Evolutionary conservation across 352 stramenopile species (phyloP).

Genomic region (Phytopythium cucurbitacearum): DNA sequence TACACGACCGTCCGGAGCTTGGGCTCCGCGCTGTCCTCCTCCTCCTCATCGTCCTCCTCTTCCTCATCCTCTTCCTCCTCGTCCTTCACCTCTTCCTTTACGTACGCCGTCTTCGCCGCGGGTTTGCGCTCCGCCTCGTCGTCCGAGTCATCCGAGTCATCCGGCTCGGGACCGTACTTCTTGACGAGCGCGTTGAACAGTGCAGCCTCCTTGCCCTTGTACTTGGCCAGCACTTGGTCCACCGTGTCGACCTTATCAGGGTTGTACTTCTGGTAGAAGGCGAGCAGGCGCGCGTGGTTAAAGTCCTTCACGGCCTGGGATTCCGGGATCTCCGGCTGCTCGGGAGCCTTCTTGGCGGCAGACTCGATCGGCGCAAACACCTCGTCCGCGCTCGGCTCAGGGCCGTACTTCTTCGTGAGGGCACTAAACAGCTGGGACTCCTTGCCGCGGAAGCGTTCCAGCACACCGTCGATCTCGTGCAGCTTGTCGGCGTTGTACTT

Average conservation of each 20-base stretch:
- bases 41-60: constrained; percentile 37
- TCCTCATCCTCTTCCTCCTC: constrained; percentile 35
- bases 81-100: constrained; percentile 14
- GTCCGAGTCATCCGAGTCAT: constrained; percentile 66
- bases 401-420: constrained; percentile 81
- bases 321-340: constrained; percentile 9
- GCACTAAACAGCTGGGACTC: constrained; percentile 67
- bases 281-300: constrained; percentile 60
- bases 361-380: constrained; percentile 13
- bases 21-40: constrained; percentile 27
- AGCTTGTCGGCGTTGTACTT: constrained; percentile 86
- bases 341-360: constrained; percentile 10
- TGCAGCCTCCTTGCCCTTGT: constrained; percentile 77
- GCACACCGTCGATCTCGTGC: constrained; percentile 74
- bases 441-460: constrained; percentile 78
- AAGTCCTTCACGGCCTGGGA: constrained; percentile 32
- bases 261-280: constrained; percentile 86
- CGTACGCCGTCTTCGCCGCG: constrained; percentile 5
- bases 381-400: constrained; percentile 58
- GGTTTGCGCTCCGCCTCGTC: constrained; percentile 25
- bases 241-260: constrained; percentile 74
- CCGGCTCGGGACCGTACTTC: constrained; percentile 82
- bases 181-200: constrained; percentile 79
- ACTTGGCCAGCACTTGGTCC: constrained; percentile 57
- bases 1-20: constrained; percentile 70